Conservation (phyloP, 495 filamentous ascomycete genomes). For the Annulohypoxylon maeteangense region DNA sequence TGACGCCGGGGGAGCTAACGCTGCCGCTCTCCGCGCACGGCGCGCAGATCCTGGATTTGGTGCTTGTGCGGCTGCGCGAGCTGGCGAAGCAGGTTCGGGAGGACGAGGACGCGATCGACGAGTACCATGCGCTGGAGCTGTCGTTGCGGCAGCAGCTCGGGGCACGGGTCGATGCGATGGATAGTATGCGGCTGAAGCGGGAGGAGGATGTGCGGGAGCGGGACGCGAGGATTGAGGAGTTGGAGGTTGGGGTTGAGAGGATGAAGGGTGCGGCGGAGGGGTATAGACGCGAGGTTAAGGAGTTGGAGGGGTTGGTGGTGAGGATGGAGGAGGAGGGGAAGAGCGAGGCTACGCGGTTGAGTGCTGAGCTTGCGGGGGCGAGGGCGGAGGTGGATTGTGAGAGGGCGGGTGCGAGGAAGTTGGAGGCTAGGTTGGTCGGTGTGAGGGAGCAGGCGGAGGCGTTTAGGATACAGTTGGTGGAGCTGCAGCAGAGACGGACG, state of each 20-base stretch:
- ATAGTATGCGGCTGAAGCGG: slow-evolving; percentile 57
- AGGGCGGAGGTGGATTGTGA: slow-evolving; percentile 55
- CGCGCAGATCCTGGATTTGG: slow-evolving; percentile 57
- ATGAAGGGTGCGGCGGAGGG: slow-evolving; percentile 69
- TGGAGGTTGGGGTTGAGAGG: slow-evolving; percentile 67
- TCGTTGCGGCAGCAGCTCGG: slow-evolving; percentile 60
- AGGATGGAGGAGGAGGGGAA: slow-evolving; percentile 67
- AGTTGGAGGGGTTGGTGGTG: slow-evolving; percentile 69
- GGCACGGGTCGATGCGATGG: slow-evolving; percentile 55
- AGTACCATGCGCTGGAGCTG: slow-evolving; percentile 61
- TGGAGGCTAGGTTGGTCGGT: slow-evolving; percentile 44
- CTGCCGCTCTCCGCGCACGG: slow-evolving; percentile 58
- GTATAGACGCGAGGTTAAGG: slow-evolving; percentile 71
- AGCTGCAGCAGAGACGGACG: slow-evolving; percentile 54
- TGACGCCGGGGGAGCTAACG: slow-evolving; percentile 70
- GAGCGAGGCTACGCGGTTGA: slow-evolving; percentile 34
- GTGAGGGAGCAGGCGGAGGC: slow-evolving; percentile 46
- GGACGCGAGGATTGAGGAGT: slow-evolving; percentile 64
- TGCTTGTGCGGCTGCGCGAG: slow-evolving; percentile 55
- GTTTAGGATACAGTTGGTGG: slow-evolving; percentile 53
- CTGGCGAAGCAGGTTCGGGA: slow-evolving; percentile 60
- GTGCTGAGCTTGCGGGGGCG: slow-evolving; percentile 44
- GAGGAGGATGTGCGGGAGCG: slow-evolving; percentile 42
- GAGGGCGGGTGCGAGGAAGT: slow-evolving; percentile 51
- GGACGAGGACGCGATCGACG: slow-evolving; percentile 65